phyloP scores from a whole-genome alignment of 371 early-diverging fungal species.

The Synchytrium microbalum region DNA sequence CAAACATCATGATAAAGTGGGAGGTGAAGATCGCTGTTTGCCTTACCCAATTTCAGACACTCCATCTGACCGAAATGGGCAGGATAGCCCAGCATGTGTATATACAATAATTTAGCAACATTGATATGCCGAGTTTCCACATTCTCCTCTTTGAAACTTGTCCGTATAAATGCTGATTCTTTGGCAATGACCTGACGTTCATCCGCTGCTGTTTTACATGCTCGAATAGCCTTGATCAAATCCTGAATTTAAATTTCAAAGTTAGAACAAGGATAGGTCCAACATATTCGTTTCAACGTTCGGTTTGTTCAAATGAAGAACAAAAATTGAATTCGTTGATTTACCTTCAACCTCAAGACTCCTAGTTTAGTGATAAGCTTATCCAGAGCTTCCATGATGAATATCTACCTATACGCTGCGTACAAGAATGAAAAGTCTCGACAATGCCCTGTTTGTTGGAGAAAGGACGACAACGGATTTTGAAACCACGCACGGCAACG shows the following conservation, averaged over 20 bases:
- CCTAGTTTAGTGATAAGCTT: background rate
- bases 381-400: background rate
- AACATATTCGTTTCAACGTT: too few relatives aligned
- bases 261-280: too few relatives aligned
- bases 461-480: too few relatives aligned
- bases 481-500: too few relatives aligned
- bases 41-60: constrained; percentile 77
- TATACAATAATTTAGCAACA: constrained; percentile 91
- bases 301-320: background rate
- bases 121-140: constrained; percentile 76
- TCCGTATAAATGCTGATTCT: constrained; percentile 93
- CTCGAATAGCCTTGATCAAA: constrained; percentile 90
- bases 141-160: constrained; percentile 86
- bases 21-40: background rate
- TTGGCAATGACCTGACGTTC: constrained; percentile 94
- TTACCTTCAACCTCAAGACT: background rate
- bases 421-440: too few relatives aligned
- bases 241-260: constrained; percentile 67
- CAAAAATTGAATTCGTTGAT: background rate
- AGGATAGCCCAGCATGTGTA: constrained; percentile 96
- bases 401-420: too few relatives aligned
- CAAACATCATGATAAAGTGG: background rate
- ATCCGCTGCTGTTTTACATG: constrained; percentile 97
- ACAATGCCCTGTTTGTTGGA: too few relatives aligned
- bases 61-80: constrained; percentile 98